Percentiles rank a stretch among this genome's conserved stretches.
phyloP scores from a whole-genome alignment of 495 filamentous ascomycete species.

The Trichocladium uniseriatum region DNA sequence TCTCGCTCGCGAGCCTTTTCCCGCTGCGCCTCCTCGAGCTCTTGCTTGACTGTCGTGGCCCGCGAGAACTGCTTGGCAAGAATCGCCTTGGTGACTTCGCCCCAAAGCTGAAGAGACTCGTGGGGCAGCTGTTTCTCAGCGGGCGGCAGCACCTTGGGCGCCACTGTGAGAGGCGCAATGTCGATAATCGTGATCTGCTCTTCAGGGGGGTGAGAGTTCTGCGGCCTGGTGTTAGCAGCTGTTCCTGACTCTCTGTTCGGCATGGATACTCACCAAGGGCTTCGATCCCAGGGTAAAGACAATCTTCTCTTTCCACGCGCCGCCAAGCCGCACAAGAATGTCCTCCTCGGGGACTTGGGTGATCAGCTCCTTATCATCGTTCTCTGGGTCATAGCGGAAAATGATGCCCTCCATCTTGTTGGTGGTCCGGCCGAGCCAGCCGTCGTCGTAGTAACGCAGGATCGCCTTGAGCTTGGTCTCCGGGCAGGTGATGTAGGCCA shows the following conservation, averaged over 20 bases:
- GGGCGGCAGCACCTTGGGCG: constrained; percentile 70
- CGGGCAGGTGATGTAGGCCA: constrained; percentile 74
- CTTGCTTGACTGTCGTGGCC: constrained; percentile 79
- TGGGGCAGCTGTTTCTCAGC: constrained; percentile 69
- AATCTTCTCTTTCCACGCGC: constrained; percentile 62
- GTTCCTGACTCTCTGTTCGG: no score
- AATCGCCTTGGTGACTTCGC: constrained; percentile 80
- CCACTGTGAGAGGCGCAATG: constrained; percentile 66
- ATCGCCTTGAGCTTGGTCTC: constrained; percentile 86
- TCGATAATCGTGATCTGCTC: constrained; percentile 71
- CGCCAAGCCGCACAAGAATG: constrained; percentile 72
- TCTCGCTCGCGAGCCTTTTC: constrained; percentile 73
- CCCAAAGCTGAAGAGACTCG: constrained; percentile 86
- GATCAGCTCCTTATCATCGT: constrained; percentile 65
- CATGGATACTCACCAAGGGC: constrained; percentile 34
- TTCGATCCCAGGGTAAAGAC: constrained; percentile 45
- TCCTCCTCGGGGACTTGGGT: constrained; percentile 79
- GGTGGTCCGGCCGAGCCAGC: constrained; percentile 85
- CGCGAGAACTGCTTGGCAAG: constrained; percentile 68
- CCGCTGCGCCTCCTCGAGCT: constrained; percentile 84
- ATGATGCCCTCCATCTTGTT: constrained; percentile 87
- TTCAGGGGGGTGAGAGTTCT: constrained; percentile 42
- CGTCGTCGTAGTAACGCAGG: constrained; percentile 84
- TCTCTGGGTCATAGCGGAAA: constrained; percentile 75
- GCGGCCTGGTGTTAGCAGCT: not conserved